These are phyloP conservation scores for Aspergillus flavus DNA, from an alignment of 2,329 filamentous ascomycete genomes.

Conservation along the genomic window DNA sequence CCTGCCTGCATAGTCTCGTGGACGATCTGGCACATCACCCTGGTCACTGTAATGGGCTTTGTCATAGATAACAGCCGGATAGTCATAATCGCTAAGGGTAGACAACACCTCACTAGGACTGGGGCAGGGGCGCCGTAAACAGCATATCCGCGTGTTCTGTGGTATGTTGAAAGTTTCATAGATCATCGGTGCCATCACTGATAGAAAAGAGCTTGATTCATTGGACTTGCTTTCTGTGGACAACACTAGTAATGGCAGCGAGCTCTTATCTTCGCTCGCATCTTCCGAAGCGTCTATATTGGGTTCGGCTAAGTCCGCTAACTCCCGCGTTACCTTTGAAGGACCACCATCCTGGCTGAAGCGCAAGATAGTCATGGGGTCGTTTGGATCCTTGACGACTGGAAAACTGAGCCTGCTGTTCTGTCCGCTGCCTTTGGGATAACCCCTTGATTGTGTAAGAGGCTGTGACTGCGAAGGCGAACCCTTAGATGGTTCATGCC, in stretches of 20 bases:
- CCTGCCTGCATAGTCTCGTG: conserved; percentile 82
- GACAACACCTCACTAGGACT: conserved; percentile 50
- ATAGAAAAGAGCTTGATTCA: conserved; percentile 21
- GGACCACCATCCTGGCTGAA: conserved; percentile 67
- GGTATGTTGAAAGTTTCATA: conserved; percentile 34
- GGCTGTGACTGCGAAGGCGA: conserved; percentile 23
- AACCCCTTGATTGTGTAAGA: conserved; percentile 29
- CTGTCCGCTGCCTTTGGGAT: conserved; percentile 33
- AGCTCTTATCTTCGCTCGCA: conserved; percentile 10
- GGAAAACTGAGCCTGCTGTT: conserved; percentile 64
- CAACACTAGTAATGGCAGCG: conserved; percentile 24
- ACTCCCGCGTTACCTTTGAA: conserved; percentile 48
- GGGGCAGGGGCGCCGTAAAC: conserved; percentile 32
- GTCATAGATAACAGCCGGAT: conserved; percentile 76
- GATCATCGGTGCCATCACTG: conserved; percentile 24
- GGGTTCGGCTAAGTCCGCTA: conserved; percentile 11
- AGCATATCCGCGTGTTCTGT: conserved; percentile 23
- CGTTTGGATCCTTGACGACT: conserved; percentile 75
- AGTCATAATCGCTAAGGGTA: conserved; percentile 58
- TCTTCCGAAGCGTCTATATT: conserved; percentile 8
- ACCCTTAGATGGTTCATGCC: neutral
- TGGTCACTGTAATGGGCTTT: conserved; percentile 85
- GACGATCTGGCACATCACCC: conserved; percentile 74
- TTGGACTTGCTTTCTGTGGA: conserved; percentile 18
- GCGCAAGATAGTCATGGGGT: conserved; percentile 63